Evolutionary conservation across 306 rosid species (phyloP), one percentile per base, ranked within the genome.

Genomic region (Crataegus laevigata): DNA sequence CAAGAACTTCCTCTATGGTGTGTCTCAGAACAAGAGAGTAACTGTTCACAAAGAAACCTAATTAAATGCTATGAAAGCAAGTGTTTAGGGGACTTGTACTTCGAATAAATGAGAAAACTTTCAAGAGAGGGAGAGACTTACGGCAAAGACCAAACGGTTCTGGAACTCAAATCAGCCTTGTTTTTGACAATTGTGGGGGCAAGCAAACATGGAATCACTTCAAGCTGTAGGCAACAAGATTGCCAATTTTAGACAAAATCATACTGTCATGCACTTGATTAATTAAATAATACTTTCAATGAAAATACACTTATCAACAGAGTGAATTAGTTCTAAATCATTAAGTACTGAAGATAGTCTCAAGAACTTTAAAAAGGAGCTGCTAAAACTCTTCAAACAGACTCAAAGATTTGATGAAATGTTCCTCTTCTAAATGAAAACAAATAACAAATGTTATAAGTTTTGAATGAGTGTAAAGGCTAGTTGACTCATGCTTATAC

Each of bases 1-100:
- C 94, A 81, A 94, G 91, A 80, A 94, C 98, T 85, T 94, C 98
- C 84, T 94, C 98, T 8, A 96, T 91, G 77, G 98, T 94, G 89
- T 94, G 98, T 71, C 98, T 83, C 54, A 94, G 93, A 69, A 94
- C 90, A 81, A 94, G 93, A 80, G 97, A 94, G 74, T 94, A 94
- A 67, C 98, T 94, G 86, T 70, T 72, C 29, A 80, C 18, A 68
- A 81, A 84, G 42, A 47, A 83, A 68, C 19, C 28, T 67, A 25
- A 55, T 78, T 11, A 71, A 73, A 42, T 55, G 60, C 64, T 32
- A 60, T 58, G 68, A 66, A 66, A 52, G n/a, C 77, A 22, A 22
- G 69, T 34, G 63, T 19, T 75, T 28, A n/a, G 67, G 30, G 61
- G 18, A 40, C 1, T 40, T 40, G 43, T 40, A 47, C 54, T n/a